Conservation (phyloP, 176 grass and related monocot genomes). For the Eragrostis nindensis region DNA sequence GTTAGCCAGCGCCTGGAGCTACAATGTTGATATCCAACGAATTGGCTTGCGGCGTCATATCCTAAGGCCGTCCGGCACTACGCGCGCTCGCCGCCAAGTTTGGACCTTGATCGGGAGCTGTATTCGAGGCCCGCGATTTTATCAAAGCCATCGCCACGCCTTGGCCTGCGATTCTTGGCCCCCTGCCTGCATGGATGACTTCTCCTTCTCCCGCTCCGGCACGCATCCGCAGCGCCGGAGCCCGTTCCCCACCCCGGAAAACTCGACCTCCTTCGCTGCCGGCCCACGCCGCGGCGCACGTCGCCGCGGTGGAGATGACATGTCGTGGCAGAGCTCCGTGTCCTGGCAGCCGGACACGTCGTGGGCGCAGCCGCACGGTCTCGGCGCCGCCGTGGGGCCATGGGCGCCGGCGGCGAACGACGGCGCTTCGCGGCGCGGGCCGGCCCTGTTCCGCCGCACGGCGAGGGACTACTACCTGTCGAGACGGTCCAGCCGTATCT, state of each 20-base stretch:
- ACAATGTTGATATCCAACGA: neutral
- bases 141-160: neutral
- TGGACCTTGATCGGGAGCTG: conserved; percentile 31
- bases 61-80: conserved; percentile 34
- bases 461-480: conserved; percentile 66
- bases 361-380: conserved; percentile 56
- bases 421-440: conserved; percentile 33
- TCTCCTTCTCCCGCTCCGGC: conserved; percentile 67
- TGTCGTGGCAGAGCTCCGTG: conserved; percentile 68
- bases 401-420: conserved; percentile 33
- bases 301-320: conserved; percentile 36
- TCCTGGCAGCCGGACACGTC: conserved; percentile 65
- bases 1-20: neutral
- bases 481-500: neutral
- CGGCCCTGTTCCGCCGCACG: conserved; percentile 57
- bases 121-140: neutral
- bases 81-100: conserved; percentile 11
- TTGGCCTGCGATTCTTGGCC: neutral
- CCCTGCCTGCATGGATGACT: conserved; percentile 39
- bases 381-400: conserved; percentile 59
- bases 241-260: conserved; percentile 26
- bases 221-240: conserved; percentile 25
- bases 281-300: neutral
- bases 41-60: conserved; percentile 11
- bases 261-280: conserved; percentile 31